Base-by-base conservation (phyloP, 306 rosid genomes). In the Echinosophora koreensis region DNA sequence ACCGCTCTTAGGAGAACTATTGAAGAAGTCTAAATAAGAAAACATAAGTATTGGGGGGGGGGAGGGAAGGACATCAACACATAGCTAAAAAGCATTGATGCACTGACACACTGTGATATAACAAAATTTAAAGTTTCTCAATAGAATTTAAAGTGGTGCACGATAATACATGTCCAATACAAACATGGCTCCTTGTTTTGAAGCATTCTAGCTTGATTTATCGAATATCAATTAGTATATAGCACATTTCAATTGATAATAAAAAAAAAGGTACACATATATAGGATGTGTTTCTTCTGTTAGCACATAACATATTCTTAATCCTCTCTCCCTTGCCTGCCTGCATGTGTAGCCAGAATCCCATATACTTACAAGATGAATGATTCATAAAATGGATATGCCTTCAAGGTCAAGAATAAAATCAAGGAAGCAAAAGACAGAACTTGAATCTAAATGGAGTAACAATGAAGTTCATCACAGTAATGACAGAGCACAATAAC, bases 11-110 rank as follows among this genome's bases (percentile, higher is more conserved):
- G 59, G 12, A 71, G 47, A 76, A 75, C 82, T 28, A 73, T 56
- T 47, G 37, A 54, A 69, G 66, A 56, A 83, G 69, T 77, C 71
- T 81, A 78, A 65, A 80, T 71, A 74, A 78, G 64, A 34, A 83
- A 9, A 76, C 58, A 22, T 59, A 79, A 63, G 57, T 62, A 57
- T 79, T n/a, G n/a, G n/a, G 15, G 30, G 3, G 74, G 18, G 16
- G 39, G 86, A 14, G 85, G 39, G 86, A 14, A 85, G 39, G 61
- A 44, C 14, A n/a, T 65, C 15, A 77, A 65, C 22, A 65, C 30
- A 71, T 39, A 39, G 60, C 50, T 8, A 56, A 56, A 38, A 66
- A 15, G 49, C 49, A 30, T 42, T 27, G 44, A 55, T 27, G 5
- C 49, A 64, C 66, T 37, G 65, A 64, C 37, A 39, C 10, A n/a